Conservation (phyloP, 2,329 filamentous ascomycete genomes). For the Cladosporium cucumerinum region DNA sequence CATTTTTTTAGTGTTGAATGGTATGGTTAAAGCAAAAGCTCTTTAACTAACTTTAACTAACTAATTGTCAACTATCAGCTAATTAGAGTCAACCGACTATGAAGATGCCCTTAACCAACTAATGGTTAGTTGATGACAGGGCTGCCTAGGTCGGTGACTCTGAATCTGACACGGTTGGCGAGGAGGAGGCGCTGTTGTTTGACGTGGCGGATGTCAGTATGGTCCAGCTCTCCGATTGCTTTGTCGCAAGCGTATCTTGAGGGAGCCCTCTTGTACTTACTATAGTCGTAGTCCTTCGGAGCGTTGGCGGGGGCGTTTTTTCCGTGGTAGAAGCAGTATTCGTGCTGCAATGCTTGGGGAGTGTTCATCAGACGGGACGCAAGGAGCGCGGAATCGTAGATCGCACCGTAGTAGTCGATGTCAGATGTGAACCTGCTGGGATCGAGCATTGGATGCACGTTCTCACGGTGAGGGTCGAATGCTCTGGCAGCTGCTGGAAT, state of each 20-base stretch:
- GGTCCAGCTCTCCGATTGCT: neutral
- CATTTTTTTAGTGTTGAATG: too few relatives aligned
- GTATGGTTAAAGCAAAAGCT: too few relatives aligned
- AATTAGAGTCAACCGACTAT: too few relatives aligned
- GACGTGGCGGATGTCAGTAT: neutral
- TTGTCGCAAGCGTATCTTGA: neutral
- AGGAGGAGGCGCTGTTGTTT: neutral
- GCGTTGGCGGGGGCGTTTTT: neutral
- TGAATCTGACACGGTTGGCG: neutral
- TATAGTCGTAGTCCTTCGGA: neutral
- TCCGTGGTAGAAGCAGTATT: neutral
- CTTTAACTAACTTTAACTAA: too few relatives aligned
- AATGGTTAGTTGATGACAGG: too few relatives aligned
- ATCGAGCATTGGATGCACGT: neutral
- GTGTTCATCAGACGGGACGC: neutral
- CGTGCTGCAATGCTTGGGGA: neutral
- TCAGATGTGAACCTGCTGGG: neutral
- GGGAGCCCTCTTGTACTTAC: too few relatives aligned
- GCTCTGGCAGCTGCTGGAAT: neutral
- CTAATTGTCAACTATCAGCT: too few relatives aligned
- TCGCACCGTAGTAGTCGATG: neutral
- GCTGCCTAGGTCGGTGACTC: neutral
- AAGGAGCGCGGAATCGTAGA: neutral
- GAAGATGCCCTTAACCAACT: too few relatives aligned
- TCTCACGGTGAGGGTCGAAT: neutral